Evolutionary conservation across 768 basidiomycete species (phyloP), one percentile per base, ranked within the genome.

Genomic region (Dendrothele bispora): DNA sequence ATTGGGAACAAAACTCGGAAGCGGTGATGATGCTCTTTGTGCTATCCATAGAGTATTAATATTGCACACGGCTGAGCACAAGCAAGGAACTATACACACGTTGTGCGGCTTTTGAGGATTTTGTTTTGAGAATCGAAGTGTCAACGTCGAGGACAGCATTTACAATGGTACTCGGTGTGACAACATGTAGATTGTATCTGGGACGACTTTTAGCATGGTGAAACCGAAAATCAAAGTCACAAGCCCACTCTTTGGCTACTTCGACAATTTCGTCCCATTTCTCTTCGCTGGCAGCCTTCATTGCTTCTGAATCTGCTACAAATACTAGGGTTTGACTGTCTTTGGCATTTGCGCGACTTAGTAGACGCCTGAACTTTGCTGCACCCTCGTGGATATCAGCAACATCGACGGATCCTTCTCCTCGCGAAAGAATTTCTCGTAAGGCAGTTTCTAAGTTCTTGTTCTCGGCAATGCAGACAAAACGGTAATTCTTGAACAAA

Each of bases 321-420:
- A 84, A 64, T 27, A 80, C 69, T 18, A 84, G 63, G 12, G 62
- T 70, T 55, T 76, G 71, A 2, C 73, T 73, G 43, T 68, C 65
- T 57, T 83, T 83, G 3, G 75, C 72, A 48, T 71, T 72, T 3
- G 76, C 77, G 45, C 82, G 75, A 5, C 69, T 67, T 8, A 90
- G 56, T 5, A 78, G 65, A 57, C 71, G 71, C 46, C 74, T 78
- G 61, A 79, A 80, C 52, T 77, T 81, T 2, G 61, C 61, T 18
- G 69, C 59, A 1, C 82, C 84, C 1, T 60, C 61, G 29, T 69
- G 67, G 6, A 83, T 69, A 39, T 82, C 75, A 49, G 88, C 83
- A 28, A 68, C 73, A 55, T 89, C 86, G 39, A 82, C 74, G n/a
- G 75, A 70, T 0, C 79, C 88, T 14, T 75, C 78, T 0, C 80